Conservation (phyloP, 2,329 filamentous ascomycete genomes). For the Xylaria sp. region DNA sequence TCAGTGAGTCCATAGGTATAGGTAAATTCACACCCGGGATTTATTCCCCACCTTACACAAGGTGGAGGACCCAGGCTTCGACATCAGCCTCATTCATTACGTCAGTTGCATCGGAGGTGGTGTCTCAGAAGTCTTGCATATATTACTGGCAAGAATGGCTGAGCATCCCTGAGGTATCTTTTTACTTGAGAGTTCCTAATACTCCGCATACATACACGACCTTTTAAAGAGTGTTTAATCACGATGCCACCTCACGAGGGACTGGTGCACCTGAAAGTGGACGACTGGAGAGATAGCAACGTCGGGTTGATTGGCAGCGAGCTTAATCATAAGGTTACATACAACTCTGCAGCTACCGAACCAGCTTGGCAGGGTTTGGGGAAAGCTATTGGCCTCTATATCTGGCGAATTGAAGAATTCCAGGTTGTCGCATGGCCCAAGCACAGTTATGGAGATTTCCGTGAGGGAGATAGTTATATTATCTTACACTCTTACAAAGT, state of each 20-base stretch:
- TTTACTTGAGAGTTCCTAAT: neutral
- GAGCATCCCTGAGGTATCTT: neutral
- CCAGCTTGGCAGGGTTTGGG: constrained; percentile 75
- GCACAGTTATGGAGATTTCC: constrained; percentile 67
- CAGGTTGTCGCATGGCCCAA: constrained; percentile 70
- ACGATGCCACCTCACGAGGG: constrained; percentile 70
- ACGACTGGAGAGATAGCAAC: constrained; percentile 75
- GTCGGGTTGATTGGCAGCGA: constrained; percentile 71
- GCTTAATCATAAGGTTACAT: constrained; percentile 74
- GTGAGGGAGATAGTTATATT: constrained; percentile 76
- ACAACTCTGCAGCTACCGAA: constrained; percentile 71
- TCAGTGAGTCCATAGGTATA: no score
- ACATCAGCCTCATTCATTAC: constrained; percentile 38
- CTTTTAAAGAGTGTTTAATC: neutral
- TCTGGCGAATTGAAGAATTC: constrained; percentile 76
- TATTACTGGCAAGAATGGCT: neutral
- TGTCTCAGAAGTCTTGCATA: neutral
- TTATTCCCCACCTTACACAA: constrained; percentile 36
- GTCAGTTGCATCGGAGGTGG: constrained; percentile 34
- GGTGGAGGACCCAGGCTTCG: constrained; percentile 16
- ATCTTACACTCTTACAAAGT: constrained; percentile 69
- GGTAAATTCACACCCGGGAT: no score
- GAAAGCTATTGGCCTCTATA: constrained; percentile 61
- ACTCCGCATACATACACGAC: neutral
- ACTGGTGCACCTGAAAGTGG: constrained; percentile 70